Base-by-base conservation (phyloP, 2,329 filamentous ascomycete species). In the Paraconiothyrium sp. region DNA sequence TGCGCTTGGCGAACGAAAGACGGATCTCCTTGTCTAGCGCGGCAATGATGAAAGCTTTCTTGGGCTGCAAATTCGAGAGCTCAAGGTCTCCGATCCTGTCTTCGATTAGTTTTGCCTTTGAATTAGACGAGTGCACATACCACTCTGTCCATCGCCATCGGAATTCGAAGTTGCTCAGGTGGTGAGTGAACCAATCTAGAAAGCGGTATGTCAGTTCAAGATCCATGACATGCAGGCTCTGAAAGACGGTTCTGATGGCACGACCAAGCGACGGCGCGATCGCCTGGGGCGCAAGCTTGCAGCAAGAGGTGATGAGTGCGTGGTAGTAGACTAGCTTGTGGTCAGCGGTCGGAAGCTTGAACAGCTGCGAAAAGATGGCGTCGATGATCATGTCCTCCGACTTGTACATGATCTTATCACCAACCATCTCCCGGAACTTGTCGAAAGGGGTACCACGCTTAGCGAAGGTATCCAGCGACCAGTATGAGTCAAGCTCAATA, bases 141-240 rank as follows among this genome's bases (percentile, higher is more conserved):
- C 95, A 99, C 81, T 99, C 95, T 16, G 91, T 90, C 95, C 95
- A 99, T 80, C 98, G 98, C 95, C 95, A 99, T 10, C 95, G 95
- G 77, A 98, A 99, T 57, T 97, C 95, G 76, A 99, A 99, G 82
- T 99, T 99, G 81, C 94, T 97, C 68, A 99, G 82, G 82, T 99
- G 95, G 78, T 99, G 95, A 20, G 94, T 88, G 75, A 99, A 99
- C 95, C 95, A 99, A 77, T 98, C 94, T 75, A 97, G 84, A 80
- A 98, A 98, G 30, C 95, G 88, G 72, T 94, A 91, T 59, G 84
- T 86, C 47, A 99, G 83, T 79, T 98, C 94, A 51, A 97, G 84
- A 74, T 99, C 95, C 84, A 98, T 89, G 2, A 86, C 87, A 61
- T 93, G 89, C 10, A 92, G 84, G 76, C 91, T 93, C 65, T 92